A percentile compares a stretch with the other conserved stretches of the same genome.
Evolutionary conservation across 495 filamentous ascomycete species (phyloP).

Genomic region (Talaromyces stipitatus): DNA sequence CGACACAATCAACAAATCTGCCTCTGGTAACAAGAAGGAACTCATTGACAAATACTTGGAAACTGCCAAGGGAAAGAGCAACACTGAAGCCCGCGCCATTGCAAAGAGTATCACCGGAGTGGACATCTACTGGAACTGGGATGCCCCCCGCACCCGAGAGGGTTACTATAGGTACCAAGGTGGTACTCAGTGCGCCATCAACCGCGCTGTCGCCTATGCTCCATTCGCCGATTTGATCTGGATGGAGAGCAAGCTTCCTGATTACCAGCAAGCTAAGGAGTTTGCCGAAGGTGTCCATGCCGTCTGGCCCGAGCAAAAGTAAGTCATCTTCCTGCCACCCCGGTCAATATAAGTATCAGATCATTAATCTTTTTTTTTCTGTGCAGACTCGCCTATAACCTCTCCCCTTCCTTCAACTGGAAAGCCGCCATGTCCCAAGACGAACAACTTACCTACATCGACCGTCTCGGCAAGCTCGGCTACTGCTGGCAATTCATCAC

Average conservation of each 20-base stretch:
- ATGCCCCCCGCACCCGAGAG: conserved; percentile 80
- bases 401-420: conserved; percentile 99
- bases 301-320: conserved; percentile 95
- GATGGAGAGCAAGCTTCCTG: conserved; percentile 98
- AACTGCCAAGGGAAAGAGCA: conserved; percentile 72
- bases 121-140: conserved; percentile 92
- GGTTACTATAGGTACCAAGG: conserved; percentile 90
- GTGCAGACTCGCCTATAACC: conserved; percentile 81
- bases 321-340: too few species aligned
- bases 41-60: conserved; percentile 58
- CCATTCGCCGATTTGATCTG: conserved; percentile 94
- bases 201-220: conserved; percentile 85
- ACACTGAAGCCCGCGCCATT: conserved; percentile 72
- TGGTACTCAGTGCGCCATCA: conserved; percentile 85
- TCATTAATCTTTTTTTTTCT: background rate
- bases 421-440: conserved; percentile 89
- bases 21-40: conserved; percentile 56
- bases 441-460: conserved; percentile 97
- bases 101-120: conserved; percentile 74
- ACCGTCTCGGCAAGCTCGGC: conserved; percentile 74
- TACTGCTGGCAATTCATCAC: conserved; percentile 99
- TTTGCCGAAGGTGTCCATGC: conserved; percentile 93
- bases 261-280: conserved; percentile 85
- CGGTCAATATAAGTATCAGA: background rate
- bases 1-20: conserved; percentile 65